phyloP scores from a whole-genome alignment of 108 stramenopile genomes.

The Nitzschia putrida region DNA sequence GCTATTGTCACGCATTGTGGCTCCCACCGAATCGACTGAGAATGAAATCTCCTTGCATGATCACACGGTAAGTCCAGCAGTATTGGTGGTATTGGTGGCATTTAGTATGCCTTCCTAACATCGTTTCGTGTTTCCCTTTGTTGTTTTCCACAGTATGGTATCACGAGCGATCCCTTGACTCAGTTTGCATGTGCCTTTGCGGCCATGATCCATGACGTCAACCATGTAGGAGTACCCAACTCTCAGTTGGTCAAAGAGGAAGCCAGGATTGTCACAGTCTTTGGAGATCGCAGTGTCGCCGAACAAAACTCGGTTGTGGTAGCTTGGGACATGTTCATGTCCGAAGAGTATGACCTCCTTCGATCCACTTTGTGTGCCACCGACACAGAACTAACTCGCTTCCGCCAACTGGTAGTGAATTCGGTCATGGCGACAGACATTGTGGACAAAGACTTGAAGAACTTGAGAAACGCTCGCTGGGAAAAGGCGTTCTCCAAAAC shows the following conservation, averaged over 20 bases:
- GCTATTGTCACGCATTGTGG: slow-evolving; percentile 7
- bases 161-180: slow-evolving; percentile 37
- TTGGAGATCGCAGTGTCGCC: slow-evolving; percentile 26
- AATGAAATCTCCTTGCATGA: background rate
- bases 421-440: slow-evolving; percentile 35
- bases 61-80: background rate
- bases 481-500: background rate
- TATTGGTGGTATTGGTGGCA: too few species aligned
- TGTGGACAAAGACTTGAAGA: background rate
- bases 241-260: slow-evolving; percentile 43
- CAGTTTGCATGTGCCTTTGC: slow-evolving; percentile 51
- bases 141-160: slow-evolving; percentile 43
- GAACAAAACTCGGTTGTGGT: slow-evolving; percentile 15
- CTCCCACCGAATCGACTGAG: background rate
- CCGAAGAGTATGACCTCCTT: slow-evolving; percentile 17
- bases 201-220: slow-evolving; percentile 54
- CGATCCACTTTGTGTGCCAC: slow-evolving; percentile 12
- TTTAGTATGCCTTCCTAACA: too few species aligned
- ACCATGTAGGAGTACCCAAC: slow-evolving; percentile 58
- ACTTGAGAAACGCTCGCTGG: slow-evolving; percentile 3
- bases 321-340: slow-evolving; percentile 28
- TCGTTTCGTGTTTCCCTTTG: too few species aligned
- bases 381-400: slow-evolving; percentile 10
- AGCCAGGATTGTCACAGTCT: slow-evolving; percentile 26
- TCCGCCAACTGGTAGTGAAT: slow-evolving; percentile 38